These are phyloP conservation scores for Nakazawaea sp. DNA, from an alignment of 805 yeast genomes.

Conservation along the genomic window DNA sequence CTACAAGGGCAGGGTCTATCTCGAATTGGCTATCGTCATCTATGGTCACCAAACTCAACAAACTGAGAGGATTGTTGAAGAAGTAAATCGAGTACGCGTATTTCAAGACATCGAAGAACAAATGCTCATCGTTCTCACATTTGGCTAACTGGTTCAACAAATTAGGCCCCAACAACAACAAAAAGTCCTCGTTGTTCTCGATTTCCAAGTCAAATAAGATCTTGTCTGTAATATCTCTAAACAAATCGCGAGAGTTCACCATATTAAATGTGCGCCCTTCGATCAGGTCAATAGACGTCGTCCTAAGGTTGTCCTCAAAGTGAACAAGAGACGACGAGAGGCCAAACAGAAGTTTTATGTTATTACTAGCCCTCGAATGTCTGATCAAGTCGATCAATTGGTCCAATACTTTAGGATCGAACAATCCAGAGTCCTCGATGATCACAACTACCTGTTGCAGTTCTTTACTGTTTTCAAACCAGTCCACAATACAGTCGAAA, in stretches of 20 bases:
- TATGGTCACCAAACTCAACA: constrained; percentile 4
- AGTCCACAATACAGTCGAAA: constrained; percentile 18
- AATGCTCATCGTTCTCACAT: constrained; percentile 21
- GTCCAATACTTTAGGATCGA: constrained; percentile 19
- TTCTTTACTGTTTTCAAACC: constrained; percentile 8
- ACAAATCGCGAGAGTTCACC: constrained; percentile 24
- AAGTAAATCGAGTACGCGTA: constrained; percentile 11
- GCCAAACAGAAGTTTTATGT: constrained; percentile 22
- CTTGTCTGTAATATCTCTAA: constrained; percentile 23
- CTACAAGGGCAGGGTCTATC: constrained; percentile 1
- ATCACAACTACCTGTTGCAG: constrained; percentile 17
- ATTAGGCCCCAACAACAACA: constrained; percentile 27
- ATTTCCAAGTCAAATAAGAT: constrained; percentile 19
- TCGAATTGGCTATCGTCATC: constrained; percentile 4
- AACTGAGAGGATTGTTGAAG: constrained; percentile 9
- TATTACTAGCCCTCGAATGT: neutral
- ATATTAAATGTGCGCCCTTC: constrained; percentile 19
- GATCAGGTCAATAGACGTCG: constrained; percentile 16
- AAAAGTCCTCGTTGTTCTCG: constrained; percentile 4
- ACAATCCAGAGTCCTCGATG: constrained; percentile 29
- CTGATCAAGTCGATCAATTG: constrained; percentile 13
- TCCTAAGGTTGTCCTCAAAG: constrained; percentile 26
- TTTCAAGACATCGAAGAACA: constrained; percentile 8
- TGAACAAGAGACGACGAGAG: constrained; percentile 26
- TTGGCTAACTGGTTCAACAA: constrained; percentile 36